Evolutionary conservation across 139 green algal genomes (phyloP), one percentile per base, ranked within the genome.

Genomic region (Asterochloris erici): DNA sequence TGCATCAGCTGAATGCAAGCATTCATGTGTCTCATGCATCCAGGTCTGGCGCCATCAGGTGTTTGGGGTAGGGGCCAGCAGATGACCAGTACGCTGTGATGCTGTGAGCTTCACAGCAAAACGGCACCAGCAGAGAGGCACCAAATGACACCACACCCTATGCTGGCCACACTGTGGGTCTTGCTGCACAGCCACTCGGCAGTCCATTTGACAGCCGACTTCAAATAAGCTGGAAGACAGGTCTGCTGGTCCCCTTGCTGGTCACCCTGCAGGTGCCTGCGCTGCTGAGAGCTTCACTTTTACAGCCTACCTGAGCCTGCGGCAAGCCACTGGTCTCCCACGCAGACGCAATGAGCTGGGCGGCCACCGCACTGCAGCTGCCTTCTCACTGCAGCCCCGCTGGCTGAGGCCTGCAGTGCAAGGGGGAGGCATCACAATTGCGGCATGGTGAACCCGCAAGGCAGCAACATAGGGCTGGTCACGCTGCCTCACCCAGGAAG

Each of bases 281-380:
- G 10, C 66, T 26, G 66, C 21, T 71, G 9, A 12, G 15, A 60
- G 71, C 71, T 54, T 2, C 24, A 77, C n/a, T n/a, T n/a, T n/a
- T n/a, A 71, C 19, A 12, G n/a, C 16, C 27, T 4, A 85, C 82
- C 87, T 63, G 38, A 84, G 27, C 87, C 87, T 13, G 75, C 69
- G 10, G 83, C 87, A 26, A 93, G 54, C 83, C 86, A 89, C 77
- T 89, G 84, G n/a, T 91, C 89, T 54, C 38, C 29, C 75, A 93
- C 70, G 29, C 91, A 85, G 26, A 92, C 82, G 63, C 89, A 90
- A 38, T 88, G 84, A n/a, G 73, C 83, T 73, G 27, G 64, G n/a
- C 60, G 27, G 9, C 21, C 76, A 54, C 29, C 63, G 61, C 62
- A 47, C 26, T 86, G 81, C 64, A 92, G 81, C 77, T 86, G 81